phyloP scores from a whole-genome alignment of 179 eudicot species.

The Beta corolliflora region DNA sequence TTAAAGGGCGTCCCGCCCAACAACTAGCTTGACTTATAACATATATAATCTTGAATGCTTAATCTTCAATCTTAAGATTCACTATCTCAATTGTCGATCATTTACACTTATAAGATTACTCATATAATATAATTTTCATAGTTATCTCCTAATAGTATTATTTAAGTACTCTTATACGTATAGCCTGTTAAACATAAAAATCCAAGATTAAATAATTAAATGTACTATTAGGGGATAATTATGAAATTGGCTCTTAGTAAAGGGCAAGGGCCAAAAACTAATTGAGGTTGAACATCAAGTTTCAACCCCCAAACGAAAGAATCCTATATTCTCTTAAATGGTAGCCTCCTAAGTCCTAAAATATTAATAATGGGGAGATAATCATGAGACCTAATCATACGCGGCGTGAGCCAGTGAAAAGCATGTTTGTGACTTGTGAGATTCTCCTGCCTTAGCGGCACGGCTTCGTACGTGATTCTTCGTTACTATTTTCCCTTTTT shows the following conservation, averaged over 20 bases:
- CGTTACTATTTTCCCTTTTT: background rate
- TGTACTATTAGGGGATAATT: background rate
- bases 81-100: background rate
- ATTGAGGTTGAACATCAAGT: background rate
- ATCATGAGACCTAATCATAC: conserved; percentile 19
- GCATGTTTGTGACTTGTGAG: background rate
- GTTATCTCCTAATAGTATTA: too few species aligned
- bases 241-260: conserved; percentile 16
- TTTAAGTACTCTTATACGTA: background rate
- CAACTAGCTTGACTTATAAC: background rate
- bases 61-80: background rate
- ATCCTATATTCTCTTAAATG: background rate
- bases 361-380: too few species aligned
- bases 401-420: conserved; percentile 24
- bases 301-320: background rate
- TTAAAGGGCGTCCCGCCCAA: too few species aligned
- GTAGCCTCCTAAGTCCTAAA: background rate
- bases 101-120: background rate
- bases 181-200: background rate
- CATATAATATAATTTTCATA: too few species aligned
- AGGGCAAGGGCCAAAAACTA: conserved; percentile 16
- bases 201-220: background rate
- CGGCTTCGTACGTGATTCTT: conserved; percentile 10
- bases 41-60: too few species aligned
- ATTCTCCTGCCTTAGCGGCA: conserved; percentile 15